phyloP scores from a whole-genome alignment of 192 early-diverging fungal genomes.

The Coemansia sp. region DNA sequence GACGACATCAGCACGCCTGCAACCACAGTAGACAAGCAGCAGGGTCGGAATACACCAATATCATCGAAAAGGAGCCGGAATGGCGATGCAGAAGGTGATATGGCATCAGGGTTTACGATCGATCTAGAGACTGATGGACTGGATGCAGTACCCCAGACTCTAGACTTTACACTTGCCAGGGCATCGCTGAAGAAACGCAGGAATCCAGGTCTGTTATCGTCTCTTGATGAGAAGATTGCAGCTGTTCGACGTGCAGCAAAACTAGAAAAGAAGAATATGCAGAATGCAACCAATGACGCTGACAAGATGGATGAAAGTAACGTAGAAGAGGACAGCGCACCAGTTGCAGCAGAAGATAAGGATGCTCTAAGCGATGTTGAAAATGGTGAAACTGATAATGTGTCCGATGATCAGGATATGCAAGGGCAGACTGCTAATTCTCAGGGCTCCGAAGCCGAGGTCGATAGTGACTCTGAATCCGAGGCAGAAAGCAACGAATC shows the following conservation, averaged over 20 bases:
- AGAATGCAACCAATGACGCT: conserved; percentile 14
- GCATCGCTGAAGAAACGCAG: conserved; percentile 66
- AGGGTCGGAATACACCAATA: conserved; percentile 17
- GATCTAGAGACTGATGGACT: conserved; percentile 69
- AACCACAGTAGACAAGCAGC: conserved; percentile 1
- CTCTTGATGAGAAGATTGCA: conserved; percentile 53
- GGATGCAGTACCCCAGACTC: conserved; percentile 60
- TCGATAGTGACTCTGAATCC: conserved; percentile 7
- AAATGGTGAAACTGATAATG: conserved; percentile 14
- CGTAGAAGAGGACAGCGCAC: conserved; percentile 21
- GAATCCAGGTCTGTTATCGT: conserved; percentile 37
- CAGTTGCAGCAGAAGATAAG: not conserved
- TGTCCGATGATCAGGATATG: conserved; percentile 9
- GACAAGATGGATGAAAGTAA: conserved; percentile 49
- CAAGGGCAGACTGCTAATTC: conserved; percentile 19
- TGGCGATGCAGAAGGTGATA: conserved; percentile 44
- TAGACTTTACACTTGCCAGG: conserved; percentile 81
- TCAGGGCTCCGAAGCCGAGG: conserved; percentile 14
- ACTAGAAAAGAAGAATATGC: conserved; percentile 24
- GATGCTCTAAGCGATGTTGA: not conserved
- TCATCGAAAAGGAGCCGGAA: not conserved
- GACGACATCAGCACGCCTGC: conserved; percentile 28
- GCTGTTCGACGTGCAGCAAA: conserved; percentile 21
- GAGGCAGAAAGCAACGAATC: conserved; percentile 17
- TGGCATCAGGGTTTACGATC: conserved; percentile 76